A percentile compares a stretch with the other conserved stretches of the same genome.
These are phyloP conservation scores for Ascocoryne sarcoides DNA, from an alignment of 2,329 filamentous ascomycete species.

Conservation along the genomic window DNA sequence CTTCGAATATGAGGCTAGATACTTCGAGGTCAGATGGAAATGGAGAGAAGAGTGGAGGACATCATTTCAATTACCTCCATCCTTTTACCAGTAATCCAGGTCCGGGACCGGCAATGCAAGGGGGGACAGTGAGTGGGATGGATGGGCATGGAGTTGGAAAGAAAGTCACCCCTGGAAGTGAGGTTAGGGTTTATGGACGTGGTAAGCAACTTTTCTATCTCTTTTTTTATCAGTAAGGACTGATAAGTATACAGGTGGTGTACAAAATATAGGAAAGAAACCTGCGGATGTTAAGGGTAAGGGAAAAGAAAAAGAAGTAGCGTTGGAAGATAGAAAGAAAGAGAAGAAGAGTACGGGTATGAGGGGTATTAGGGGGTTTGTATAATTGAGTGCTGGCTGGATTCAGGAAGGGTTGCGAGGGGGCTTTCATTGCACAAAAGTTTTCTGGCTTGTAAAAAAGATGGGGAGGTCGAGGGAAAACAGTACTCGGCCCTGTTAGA, in stretches of 20 bases:
- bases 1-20: neutral
- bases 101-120: too few relatives aligned
- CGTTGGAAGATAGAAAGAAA: neutral
- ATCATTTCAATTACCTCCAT: neutral
- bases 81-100: neutral
- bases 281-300: neutral
- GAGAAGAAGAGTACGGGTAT: conserved; percentile 1
- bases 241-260: neutral
- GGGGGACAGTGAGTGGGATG: too few relatives aligned
- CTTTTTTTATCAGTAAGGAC: neutral
- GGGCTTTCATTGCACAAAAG: neutral
- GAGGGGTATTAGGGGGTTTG: conserved; percentile 1
- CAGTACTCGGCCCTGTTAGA: neutral
- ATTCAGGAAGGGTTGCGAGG: neutral
- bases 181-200: conserved; percentile 9
- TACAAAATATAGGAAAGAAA: conserved; percentile 1
- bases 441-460: neutral
- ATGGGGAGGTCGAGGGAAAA: neutral
- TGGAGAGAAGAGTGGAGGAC: neutral
- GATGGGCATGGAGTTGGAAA: neutral
- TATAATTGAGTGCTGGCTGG: neutral
- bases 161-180: conserved; percentile 8
- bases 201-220: conserved; percentile 4
- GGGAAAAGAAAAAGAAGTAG: conserved; percentile 1
- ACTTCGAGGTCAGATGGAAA: neutral